Percentiles rank a stretch among this genome's conserved stretches.
Evolutionary conservation across 225 moss, liverwort and hornwort genomes (phyloP).

Genomic region (Polytrichum formosum): DNA sequence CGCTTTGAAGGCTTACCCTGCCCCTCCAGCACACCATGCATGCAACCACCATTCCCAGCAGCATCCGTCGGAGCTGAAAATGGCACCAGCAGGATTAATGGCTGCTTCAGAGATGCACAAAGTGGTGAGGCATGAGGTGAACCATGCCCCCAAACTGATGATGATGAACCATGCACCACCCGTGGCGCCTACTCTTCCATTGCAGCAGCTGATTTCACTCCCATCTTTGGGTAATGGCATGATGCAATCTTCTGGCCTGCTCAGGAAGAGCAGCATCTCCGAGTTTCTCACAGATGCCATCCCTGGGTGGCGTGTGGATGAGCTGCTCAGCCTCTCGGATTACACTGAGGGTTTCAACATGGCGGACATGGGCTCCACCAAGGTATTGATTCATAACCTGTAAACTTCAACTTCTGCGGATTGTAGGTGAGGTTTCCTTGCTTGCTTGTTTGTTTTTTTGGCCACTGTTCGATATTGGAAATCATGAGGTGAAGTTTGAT

Average conservation of each 20-base stretch:
- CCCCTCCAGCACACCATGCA: conserved; percentile 3
- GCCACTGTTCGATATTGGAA: too few species aligned
- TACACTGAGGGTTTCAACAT: conserved; percentile 58
- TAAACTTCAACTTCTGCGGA: too few species aligned
- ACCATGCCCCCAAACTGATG: conserved; percentile 8
- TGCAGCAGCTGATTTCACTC: conserved; percentile 7
- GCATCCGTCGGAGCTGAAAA: too few species aligned
- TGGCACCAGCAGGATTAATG: not conserved
- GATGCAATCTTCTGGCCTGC: conserved; percentile 8
- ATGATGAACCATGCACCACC: not conserved
- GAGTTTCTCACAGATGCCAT: conserved; percentile 76
- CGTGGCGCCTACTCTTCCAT: not conserved
- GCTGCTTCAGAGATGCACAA: conserved; percentile 12
- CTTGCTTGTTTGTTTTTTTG: too few species aligned
- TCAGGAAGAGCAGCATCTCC: conserved; percentile 58
- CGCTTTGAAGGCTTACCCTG: conserved; percentile 5
- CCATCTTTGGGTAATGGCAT: conserved; percentile 12
- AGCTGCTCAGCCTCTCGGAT: conserved; percentile 75
- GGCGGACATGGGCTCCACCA: conserved; percentile 54
- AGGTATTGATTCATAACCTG: conserved; percentile 24
- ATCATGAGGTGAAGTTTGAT: too few species aligned
- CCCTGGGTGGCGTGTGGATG: conserved; percentile 70
- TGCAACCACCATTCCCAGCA: too few species aligned
- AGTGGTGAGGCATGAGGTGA: conserved; percentile 4
- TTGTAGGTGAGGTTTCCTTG: too few species aligned